Base-by-base conservation (phyloP, 2,329 filamentous ascomycete genomes). In the Rutstroemia sp. region DNA sequence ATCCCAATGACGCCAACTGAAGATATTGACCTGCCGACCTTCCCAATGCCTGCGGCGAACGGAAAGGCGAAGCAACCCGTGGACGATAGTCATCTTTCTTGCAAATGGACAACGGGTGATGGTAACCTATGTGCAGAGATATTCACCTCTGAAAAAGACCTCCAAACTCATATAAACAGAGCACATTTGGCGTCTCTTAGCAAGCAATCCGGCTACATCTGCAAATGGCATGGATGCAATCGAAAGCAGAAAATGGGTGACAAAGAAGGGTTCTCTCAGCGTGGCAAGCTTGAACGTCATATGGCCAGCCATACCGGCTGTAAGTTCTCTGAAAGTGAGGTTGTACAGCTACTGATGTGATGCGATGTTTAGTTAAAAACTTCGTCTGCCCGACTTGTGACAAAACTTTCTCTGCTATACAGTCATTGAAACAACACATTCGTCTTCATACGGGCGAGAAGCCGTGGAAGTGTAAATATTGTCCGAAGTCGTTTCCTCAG, bases 401-500 rank as follows among this genome's bases (percentile, higher is more conserved):
- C 9, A 73, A 80, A 57, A 73, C 73, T 3, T 82, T 88, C 64
- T 87, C 84, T 0, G 84, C 84, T 2, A 81, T 83, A 62, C 84
- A 88, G 67, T 82, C 86, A 1, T 75, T 88, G 6, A 79, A 82
- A 44, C 84, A 87, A 66, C 86, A 89, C 63, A 75, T 81, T 66
- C 78, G 83, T 17, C 86, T 80, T 2, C 86, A 89, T 64, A 84
- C 83, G 0, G 81, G 83, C 40, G 78, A 82, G 58, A 84, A 81
- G 60, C 84, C 84, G 25, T 84, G 82, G 70, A 71, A 75, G 42
- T 88, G 85, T 51, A 60, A 60, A 46, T 63, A 65, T 38, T 86
- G 83, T 61, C 70, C 68, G 21, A 83, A 82, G 65, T 73, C 74
- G 0, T 88, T 88, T 64, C 82, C 84, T 52, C 83, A 87, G 60